Percentiles rank a stretch among this genome's conserved stretches.
These are phyloP conservation scores for Bothriochloa decipiens DNA, from an alignment of 176 grass and related monocot genomes.

Conservation along the genomic window DNA sequence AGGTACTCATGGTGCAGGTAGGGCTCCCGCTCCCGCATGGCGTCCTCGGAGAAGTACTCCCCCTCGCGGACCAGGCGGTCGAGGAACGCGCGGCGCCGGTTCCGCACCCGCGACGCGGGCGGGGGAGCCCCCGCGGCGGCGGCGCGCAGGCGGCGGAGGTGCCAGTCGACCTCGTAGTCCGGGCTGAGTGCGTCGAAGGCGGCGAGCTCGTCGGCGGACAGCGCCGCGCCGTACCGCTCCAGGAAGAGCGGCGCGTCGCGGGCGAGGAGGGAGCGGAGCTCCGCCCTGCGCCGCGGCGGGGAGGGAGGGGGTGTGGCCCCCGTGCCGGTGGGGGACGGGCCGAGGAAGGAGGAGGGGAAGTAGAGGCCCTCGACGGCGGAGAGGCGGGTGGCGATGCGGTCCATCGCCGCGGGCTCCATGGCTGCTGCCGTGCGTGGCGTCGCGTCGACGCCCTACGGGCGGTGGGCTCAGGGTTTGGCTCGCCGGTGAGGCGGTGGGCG, in stretches of 20 bases:
- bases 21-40: constrained; percentile 88
- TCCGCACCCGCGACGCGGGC: constrained; percentile 57
- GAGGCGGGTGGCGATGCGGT: constrained; percentile 74
- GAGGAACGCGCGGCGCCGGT: constrained; percentile 81
- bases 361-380: constrained; percentile 79
- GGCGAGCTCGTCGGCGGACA: constrained; percentile 52
- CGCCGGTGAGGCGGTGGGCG: background rate
- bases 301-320: constrained; percentile 61
- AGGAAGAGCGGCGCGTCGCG: constrained; percentile 91
- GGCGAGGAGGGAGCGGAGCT: constrained; percentile 68
- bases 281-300: constrained; percentile 41
- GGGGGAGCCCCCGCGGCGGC: background rate
- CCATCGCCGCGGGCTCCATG: constrained; percentile 80
- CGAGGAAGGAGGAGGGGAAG: constrained; percentile 72
- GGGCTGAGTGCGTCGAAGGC: constrained; percentile 66
- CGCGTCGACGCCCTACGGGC: background rate
- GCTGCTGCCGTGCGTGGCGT: background rate
- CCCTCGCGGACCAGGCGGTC: constrained; percentile 60
- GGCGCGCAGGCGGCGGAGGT: constrained; percentile 63
- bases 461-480: background rate
- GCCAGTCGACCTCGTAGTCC: constrained; percentile 88
- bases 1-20: constrained; percentile 90
- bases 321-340: constrained; percentile 27
- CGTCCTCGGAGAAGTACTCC: constrained; percentile 93
- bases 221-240: constrained; percentile 73